Percentiles rank a stretch among this genome's conserved stretches.
Evolutionary conservation across 306 rosid species (phyloP).

Genomic region (Cucumis melo): DNA sequence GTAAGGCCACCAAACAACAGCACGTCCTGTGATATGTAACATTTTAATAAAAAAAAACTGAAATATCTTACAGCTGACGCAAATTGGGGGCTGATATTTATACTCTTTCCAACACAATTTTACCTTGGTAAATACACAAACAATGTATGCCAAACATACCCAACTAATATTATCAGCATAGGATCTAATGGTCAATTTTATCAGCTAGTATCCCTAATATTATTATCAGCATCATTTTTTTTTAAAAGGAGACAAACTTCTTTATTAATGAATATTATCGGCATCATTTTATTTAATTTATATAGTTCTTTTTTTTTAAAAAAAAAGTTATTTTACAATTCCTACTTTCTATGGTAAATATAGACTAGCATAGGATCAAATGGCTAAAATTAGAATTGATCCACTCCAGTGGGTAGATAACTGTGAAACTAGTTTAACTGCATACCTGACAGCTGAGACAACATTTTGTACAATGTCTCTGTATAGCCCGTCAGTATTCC

Average conservation of each 20-base stretch:
- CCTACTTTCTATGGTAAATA: neutral
- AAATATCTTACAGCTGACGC: neutral
- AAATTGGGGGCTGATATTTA: neutral
- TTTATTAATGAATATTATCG: too few relatives aligned
- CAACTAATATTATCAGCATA: neutral
- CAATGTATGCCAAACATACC: neutral
- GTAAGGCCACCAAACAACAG: conserved; percentile 63
- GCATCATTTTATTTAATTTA: neutral
- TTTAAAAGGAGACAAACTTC: too few relatives aligned
- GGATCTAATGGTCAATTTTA: too few relatives aligned
- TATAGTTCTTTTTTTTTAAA: neutral
- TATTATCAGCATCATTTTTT: too few relatives aligned
- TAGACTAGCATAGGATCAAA: neutral
- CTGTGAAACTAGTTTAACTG: conserved; percentile 12
- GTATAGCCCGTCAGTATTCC: conserved; percentile 91
- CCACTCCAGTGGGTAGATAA: neutral
- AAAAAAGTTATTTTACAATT: too few relatives aligned
- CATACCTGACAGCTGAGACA: conserved; percentile 86
- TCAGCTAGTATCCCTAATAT: too few relatives aligned
- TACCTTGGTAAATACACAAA: neutral
- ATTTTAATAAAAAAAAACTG: neutral
- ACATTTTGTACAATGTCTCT: conserved; percentile 81
- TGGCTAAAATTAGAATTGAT: neutral
- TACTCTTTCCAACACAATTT: neutral
- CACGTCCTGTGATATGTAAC: conserved; percentile 43